phyloP scores from a whole-genome alignment of 768 basidiomycete genomes.

The Pulveroboletus sp. region DNA sequence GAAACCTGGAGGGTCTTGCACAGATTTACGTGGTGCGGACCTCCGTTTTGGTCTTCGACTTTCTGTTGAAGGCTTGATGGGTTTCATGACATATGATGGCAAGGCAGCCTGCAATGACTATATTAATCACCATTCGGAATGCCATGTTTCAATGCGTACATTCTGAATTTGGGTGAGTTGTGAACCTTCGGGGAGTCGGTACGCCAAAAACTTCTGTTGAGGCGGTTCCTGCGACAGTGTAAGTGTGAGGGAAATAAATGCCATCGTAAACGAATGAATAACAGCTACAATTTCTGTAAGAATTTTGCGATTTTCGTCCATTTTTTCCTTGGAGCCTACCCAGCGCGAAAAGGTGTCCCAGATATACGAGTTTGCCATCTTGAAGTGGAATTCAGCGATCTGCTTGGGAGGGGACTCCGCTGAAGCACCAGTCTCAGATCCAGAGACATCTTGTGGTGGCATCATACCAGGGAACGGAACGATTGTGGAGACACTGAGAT shows the following conservation, averaged over 20 bases:
- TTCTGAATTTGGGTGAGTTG: slow-evolving; percentile 55
- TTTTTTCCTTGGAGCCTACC: slow-evolving; percentile 53
- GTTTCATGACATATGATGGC: slow-evolving; percentile 49
- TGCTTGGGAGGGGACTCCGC: slow-evolving; percentile 20
- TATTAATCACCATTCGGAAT: neutral
- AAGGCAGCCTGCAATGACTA: slow-evolving; percentile 36
- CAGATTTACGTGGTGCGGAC: slow-evolving; percentile 29
- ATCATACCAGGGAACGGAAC: slow-evolving; percentile 39
- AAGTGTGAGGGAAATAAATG: neutral
- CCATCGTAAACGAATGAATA: neutral
- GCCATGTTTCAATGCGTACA: slow-evolving; percentile 34
- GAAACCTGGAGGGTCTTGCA: slow-evolving; percentile 18
- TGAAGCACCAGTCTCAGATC: slow-evolving; percentile 9
- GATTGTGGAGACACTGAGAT: slow-evolving; percentile 40
- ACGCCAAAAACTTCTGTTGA: slow-evolving; percentile 49
- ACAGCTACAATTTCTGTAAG: slow-evolving; percentile 43
- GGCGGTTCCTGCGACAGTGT: slow-evolving; percentile 34
- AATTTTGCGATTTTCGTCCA: slow-evolving; percentile 43
- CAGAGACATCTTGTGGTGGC: slow-evolving; percentile 8
- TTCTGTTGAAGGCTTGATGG: slow-evolving; percentile 49
- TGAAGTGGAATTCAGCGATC: slow-evolving; percentile 46
- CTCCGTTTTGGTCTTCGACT: slow-evolving; percentile 35
- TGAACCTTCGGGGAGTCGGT: slow-evolving; percentile 52
- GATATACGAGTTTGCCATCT: slow-evolving; percentile 41
- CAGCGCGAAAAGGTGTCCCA: slow-evolving; percentile 60